These are phyloP conservation scores for Orbilia brochopaga DNA, from an alignment of 2,329 filamentous ascomycete species.

Conservation along the genomic window DNA sequence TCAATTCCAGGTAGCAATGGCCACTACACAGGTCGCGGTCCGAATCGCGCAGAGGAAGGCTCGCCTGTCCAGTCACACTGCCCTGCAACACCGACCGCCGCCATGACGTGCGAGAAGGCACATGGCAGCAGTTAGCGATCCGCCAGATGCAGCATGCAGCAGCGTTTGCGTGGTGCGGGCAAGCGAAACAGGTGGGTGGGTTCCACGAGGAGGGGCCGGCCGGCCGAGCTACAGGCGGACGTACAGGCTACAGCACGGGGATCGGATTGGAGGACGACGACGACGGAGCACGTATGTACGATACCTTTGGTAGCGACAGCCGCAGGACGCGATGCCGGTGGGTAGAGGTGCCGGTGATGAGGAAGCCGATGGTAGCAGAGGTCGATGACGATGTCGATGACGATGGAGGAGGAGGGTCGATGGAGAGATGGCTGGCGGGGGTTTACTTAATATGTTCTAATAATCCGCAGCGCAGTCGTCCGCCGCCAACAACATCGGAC, in stretches of 20 bases:
- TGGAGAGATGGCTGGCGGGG: constrained; percentile 7
- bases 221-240: background rate
- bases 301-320: constrained; percentile 34
- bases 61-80: background rate
- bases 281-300: constrained; percentile 10
- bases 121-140: constrained; percentile 43
- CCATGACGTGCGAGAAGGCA: constrained; percentile 6
- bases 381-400: constrained; percentile 18
- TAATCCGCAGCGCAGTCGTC: too few species aligned
- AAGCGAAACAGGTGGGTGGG: constrained; percentile 1
- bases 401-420: background rate
- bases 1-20: background rate
- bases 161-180: background rate
- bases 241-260: background rate
- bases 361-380: constrained; percentile 7
- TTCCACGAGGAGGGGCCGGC: constrained; percentile 11
- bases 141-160: constrained; percentile 11
- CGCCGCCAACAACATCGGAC: background rate
- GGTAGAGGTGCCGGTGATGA: constrained; percentile 12
- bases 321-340: background rate
- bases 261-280: constrained; percentile 11
- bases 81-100: constrained; percentile 43
- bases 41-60: background rate
- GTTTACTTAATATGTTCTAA: background rate
- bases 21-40: background rate